These are phyloP conservation scores for Naganishia vaughanmartiniae DNA, from an alignment of 768 basidiomycete genomes.

Conservation along the genomic window DNA sequence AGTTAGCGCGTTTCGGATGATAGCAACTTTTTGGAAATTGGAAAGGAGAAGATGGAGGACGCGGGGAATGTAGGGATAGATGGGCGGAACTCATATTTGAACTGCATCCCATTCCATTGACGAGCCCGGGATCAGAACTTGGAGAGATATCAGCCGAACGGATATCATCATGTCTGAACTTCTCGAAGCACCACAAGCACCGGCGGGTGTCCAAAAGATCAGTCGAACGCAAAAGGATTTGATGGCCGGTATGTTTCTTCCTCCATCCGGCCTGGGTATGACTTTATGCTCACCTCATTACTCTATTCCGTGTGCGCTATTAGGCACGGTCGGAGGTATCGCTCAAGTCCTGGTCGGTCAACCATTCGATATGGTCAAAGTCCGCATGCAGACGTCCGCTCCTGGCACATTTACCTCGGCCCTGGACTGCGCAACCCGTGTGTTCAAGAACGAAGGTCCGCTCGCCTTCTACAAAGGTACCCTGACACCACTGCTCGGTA, in stretches of 20 bases:
- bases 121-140: not conserved
- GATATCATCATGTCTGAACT: constrained; percentile 24
- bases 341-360: constrained; percentile 89
- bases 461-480: constrained; percentile 97
- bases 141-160: not conserved
- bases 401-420: constrained; percentile 85
- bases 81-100: too few relatives aligned
- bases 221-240: constrained; percentile 72
- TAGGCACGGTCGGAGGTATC: constrained; percentile 85
- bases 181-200: constrained; percentile 19
- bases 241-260: constrained; percentile 67
- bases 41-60: not conserved
- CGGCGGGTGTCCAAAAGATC: constrained; percentile 24
- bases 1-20: constrained; percentile 22
- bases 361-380: constrained; percentile 95
- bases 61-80: too few relatives aligned
- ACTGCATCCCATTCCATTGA: not conserved
- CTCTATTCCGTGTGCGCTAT: constrained; percentile 65
- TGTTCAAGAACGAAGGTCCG: constrained; percentile 86
- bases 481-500: constrained; percentile 81
- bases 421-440: constrained; percentile 83
- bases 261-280: too few relatives aligned
- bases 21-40: constrained; percentile 1
- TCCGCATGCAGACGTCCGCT: constrained; percentile 86
- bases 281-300: constrained; percentile 54